Conservation (phyloP, 305 asterid genomes). For the Fraxinus baroniana region DNA sequence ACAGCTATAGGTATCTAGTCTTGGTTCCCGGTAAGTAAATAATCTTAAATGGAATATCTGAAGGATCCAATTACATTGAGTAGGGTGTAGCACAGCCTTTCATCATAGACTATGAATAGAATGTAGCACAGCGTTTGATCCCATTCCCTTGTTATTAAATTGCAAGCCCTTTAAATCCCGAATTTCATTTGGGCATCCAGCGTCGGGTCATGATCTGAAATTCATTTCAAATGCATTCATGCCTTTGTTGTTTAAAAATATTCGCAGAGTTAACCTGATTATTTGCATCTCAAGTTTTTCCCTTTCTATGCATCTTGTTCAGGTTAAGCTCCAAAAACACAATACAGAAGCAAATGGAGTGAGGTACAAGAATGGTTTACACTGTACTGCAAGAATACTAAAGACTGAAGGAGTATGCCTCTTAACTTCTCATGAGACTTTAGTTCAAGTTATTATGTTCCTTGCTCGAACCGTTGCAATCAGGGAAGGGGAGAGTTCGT, state of each 20-base stretch:
- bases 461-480: constrained; percentile 11
- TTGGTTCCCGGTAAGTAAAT: background rate
- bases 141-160: background rate
- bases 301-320: constrained; percentile 28
- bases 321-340: constrained; percentile 92
- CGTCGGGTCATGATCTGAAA: background rate
- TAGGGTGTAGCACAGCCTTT: background rate
- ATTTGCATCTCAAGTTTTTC: constrained; percentile 15
- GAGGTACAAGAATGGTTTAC: constrained; percentile 72
- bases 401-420: constrained; percentile 87
- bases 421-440: constrained; percentile 33
- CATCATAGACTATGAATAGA: background rate
- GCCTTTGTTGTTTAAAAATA: background rate
- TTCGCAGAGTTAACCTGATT: background rate
- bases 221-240: background rate
- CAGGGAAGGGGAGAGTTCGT: constrained; percentile 8
- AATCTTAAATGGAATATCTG: background rate
- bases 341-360: constrained; percentile 69
- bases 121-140: background rate
- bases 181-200: constrained; percentile 5
- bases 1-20: background rate
- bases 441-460: constrained; percentile 19
- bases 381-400: constrained; percentile 75
- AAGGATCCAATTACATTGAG: background rate
- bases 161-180: background rate